Base-by-base conservation (phyloP, 371 early-diverging fungal species). In the Fennellomyces sp. region DNA sequence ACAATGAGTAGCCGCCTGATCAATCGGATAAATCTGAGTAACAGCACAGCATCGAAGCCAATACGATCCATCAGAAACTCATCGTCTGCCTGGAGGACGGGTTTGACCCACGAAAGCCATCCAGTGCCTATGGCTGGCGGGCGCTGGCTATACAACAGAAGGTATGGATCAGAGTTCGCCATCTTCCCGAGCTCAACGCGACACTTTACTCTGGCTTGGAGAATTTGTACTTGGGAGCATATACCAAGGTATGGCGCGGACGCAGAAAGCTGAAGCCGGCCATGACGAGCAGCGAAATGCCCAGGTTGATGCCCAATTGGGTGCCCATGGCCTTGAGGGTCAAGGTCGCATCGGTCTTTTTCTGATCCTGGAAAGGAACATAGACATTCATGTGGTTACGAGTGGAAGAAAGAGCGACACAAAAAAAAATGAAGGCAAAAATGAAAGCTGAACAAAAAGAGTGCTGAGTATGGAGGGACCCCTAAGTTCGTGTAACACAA, bases 1-100 rank as follows among this genome's bases (percentile, higher is more conserved):
- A 76, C 65, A 19, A 78, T 58, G 54, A 91, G 78, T 19, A 87
- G 65, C 8, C 70, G 61, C 27, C 81, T 78, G 42, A 80, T 69
- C 47, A 87, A 68, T 19, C 84, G 80, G 17, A 91, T 36, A 56
- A 90, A 90, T 12, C 89, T 78, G 41, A 93, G 66, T 64, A 91
- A 88, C 50, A 92, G 69, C 26, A 90, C 89, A 11, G 91, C 88
- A 63, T 93, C 94, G 21, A 87, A 68, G 25, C 90, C 92, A 13
- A 92, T 82, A 27, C 83, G 83, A 15, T 78, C 75, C 25, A 90
- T 72, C 15, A 87, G 65, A 21, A 74, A 81, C 48, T 70, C 64
- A 47, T 90, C 88, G 30, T 84, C 75, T 5, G 82, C 76, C 8
- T 65, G 68, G 65, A 85, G 71, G 25, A 90, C 71, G 1, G 86